These are phyloP conservation scores for Entomortierella lignicola DNA, from an alignment of 192 early-diverging fungal genomes.

Conservation along the genomic window DNA sequence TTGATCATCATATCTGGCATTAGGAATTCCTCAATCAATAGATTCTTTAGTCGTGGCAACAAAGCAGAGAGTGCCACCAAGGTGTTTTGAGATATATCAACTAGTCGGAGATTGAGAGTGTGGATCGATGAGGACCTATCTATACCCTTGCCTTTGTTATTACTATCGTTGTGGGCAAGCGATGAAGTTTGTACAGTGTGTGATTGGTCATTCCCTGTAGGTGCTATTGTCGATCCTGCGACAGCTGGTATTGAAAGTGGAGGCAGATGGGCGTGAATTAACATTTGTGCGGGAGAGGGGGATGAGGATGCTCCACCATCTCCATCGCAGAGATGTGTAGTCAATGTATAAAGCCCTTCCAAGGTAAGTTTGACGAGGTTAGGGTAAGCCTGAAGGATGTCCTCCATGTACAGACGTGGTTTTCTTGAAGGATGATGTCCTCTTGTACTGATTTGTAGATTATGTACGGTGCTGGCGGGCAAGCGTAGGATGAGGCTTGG, in stretches of 20 bases:
- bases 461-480: conserved; percentile 18
- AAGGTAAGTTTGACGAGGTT: conserved; percentile 26
- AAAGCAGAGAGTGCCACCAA: conserved; percentile 18
- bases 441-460: conserved; percentile 30
- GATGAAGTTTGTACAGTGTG: not conserved
- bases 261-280: not conserved
- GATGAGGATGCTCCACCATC: not conserved
- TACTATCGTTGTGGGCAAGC: not conserved
- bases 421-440: conserved; percentile 28
- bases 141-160: conserved; percentile 10
- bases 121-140: conserved; percentile 11
- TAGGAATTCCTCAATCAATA: conserved; percentile 45
- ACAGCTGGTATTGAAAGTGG: not conserved
- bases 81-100: conserved; percentile 40
- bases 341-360: conserved; percentile 31
- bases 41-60: conserved; percentile 14
- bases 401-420: conserved; percentile 35
- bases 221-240: not conserved
- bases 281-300: not conserved
- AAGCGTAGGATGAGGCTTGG: conserved; percentile 28
- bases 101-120: conserved; percentile 29
- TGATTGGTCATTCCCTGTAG: not conserved
- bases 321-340: conserved; percentile 6
- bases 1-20: conserved; percentile 53
- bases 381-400: conserved; percentile 33